A percentile compares a stretch with the other conserved stretches of the same genome.
Conservation (phyloP, 169 alveolate genomes). For the Blepharisma undulans region DNA sequence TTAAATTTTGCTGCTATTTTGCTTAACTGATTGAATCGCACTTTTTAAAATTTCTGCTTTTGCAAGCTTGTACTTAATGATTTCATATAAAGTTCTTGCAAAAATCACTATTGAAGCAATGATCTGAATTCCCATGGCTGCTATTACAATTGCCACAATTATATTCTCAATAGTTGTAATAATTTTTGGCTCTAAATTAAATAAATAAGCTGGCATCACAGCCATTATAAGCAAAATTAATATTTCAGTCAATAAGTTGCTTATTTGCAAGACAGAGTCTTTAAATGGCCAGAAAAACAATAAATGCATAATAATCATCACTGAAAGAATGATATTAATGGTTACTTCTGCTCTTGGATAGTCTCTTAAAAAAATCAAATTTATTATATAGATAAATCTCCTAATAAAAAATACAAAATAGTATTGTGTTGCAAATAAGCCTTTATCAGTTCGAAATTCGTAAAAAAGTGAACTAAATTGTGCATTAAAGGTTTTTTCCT, state of each 20-base stretch:
- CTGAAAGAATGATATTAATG: neutral
- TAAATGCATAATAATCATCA: neutral
- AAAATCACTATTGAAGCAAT: neutral
- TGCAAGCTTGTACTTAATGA: neutral
- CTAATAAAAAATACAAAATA: neutral
- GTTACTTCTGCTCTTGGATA: neutral
- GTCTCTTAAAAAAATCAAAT: neutral
- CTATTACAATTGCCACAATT: neutral
- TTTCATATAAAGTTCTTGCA: neutral
- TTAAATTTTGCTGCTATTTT: neutral
- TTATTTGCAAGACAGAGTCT: neutral
- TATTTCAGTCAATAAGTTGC: neutral
- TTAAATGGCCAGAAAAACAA: neutral
- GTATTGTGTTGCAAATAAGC: neutral
- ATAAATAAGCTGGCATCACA: neutral
- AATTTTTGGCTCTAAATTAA: neutral
- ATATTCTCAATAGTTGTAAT: neutral
- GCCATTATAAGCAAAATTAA: neutral
- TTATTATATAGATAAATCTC: neutral
- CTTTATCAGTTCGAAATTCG: neutral
- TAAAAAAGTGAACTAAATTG: neutral
- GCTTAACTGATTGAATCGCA: no score
- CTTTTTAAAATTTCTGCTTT: neutral
- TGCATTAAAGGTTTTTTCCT: neutral
- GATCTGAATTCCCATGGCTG: neutral